phyloP scores from a whole-genome alignment of 345 rosid genomes.

The Nasturtium officinale region DNA sequence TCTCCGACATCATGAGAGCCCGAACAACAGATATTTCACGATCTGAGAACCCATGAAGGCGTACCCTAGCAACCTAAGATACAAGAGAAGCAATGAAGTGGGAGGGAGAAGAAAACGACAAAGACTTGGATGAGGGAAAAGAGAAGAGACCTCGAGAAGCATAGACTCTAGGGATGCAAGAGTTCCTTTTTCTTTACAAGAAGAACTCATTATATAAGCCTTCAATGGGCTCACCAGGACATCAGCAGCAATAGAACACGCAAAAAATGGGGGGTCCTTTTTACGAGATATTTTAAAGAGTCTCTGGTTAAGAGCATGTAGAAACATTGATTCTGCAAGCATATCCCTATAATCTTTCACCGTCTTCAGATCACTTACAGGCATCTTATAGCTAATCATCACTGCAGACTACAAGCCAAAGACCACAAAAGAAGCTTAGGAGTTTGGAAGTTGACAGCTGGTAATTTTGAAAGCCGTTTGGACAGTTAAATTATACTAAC shows the following conservation, averaged over 20 bases:
- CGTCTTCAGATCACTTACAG: conserved; percentile 65
- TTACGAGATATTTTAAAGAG: conserved; percentile 79
- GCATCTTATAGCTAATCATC: conserved; percentile 86
- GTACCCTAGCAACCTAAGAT: conserved; percentile 81
- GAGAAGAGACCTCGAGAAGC: conserved; percentile 70
- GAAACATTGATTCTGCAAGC: conserved; percentile 84
- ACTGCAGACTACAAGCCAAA: conserved; percentile 71
- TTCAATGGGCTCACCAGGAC: conserved; percentile 70
- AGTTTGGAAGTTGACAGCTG: not conserved
- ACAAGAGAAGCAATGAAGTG: conserved; percentile 26
- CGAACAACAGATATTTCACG: conserved; percentile 82
- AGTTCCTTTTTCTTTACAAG: conserved; percentile 84
- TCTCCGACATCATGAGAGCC: conserved; percentile 80
- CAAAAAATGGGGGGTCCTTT: conserved; percentile 82
- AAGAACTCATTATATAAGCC: conserved; percentile 79
- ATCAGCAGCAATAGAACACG: conserved; percentile 88
- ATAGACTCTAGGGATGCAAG: conserved; percentile 81
- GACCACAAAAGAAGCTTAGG: conserved; percentile 31
- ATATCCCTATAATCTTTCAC: conserved; percentile 75
- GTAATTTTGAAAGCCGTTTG: conserved; percentile 17
- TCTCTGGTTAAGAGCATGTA: conserved; percentile 81
- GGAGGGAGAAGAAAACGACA: conserved; percentile 14
- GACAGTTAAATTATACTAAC: conserved; percentile 50
- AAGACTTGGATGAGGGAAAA: conserved; percentile 21
- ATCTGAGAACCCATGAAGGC: conserved; percentile 90